Conservation (phyloP, 129 eudicot genomes). For the Flaveria bidentis region DNA sequence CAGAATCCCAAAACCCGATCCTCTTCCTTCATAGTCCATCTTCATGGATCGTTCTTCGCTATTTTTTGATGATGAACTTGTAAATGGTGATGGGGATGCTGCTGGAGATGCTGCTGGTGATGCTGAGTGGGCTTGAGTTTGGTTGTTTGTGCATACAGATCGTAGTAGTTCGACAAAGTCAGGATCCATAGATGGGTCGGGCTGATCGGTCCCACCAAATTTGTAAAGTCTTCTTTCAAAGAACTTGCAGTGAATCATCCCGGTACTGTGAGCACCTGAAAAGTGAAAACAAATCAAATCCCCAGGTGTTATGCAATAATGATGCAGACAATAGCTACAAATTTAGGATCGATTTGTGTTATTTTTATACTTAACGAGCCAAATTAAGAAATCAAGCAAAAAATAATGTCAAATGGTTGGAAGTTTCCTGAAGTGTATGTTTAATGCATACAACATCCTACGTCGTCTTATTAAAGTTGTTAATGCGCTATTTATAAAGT, state of each 20-base stretch:
- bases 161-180: constrained; percentile 53
- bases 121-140: constrained; percentile 29
- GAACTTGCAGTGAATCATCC: constrained; percentile 69
- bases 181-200: constrained; percentile 62
- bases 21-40: constrained; percentile 70
- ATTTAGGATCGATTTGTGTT: not conserved
- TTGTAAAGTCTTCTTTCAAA: constrained; percentile 57
- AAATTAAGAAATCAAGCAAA: not conserved
- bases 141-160: constrained; percentile 48
- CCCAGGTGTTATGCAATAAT: not conserved
- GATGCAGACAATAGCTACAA: constrained; percentile 14
- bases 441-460: not conserved
- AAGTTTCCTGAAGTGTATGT: not conserved
- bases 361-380: not conserved
- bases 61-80: constrained; percentile 34
- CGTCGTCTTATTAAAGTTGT: not conserved
- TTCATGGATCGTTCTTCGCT: constrained; percentile 44
- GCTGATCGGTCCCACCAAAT: constrained; percentile 50
- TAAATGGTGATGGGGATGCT: constrained; percentile 41
- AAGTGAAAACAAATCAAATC: constrained; percentile 20
- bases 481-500: not conserved
- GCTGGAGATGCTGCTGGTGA: constrained; percentile 43
- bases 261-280: constrained; percentile 84
- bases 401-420: not conserved
- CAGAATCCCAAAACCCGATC: constrained; percentile 61